These are phyloP conservation scores for Aureobasidium sp. DNA, from an alignment of 2,329 filamentous ascomycete species.

Conservation along the genomic window DNA sequence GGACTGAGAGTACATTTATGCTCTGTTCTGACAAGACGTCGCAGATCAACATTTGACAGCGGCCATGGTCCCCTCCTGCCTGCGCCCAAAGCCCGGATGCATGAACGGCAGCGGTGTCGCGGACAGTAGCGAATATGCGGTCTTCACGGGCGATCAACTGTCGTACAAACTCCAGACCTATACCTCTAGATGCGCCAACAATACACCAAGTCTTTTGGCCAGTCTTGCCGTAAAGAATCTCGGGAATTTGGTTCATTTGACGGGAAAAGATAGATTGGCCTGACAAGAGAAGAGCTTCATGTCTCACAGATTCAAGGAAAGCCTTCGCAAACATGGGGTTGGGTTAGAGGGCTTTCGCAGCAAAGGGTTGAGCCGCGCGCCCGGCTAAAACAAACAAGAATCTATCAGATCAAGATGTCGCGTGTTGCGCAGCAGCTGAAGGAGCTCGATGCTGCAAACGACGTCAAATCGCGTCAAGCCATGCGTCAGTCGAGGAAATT, in stretches of 20 bases:
- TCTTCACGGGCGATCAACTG: conserved; percentile 43
- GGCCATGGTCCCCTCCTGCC: conserved; percentile 39
- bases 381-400: conserved; percentile 1
- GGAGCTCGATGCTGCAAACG: background rate
- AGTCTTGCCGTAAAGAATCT: conserved; percentile 34
- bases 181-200: conserved; percentile 42
- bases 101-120: conserved; percentile 36
- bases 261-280: background rate
- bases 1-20: conserved; percentile 36
- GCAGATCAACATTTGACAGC: conserved; percentile 44
- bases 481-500: background rate
- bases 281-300: background rate
- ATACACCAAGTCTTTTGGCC: conserved; percentile 41
- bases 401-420: conserved; percentile 7
- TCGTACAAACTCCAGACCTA: conserved; percentile 47
- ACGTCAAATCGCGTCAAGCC: conserved; percentile 10
- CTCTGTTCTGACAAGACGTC: conserved; percentile 49
- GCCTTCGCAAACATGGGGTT: background rate
- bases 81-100: conserved; percentile 36
- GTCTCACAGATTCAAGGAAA: background rate
- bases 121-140: conserved; percentile 46
- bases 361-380: conserved; percentile 7
- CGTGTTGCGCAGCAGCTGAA: background rate
- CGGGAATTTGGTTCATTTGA: conserved; percentile 36
- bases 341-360: background rate